Percentiles rank a stretch among this genome's conserved stretches.
These are phyloP conservation scores for Spinellus fusiger DNA, from an alignment of 192 early-diverging fungal species.

Conservation along the genomic window DNA sequence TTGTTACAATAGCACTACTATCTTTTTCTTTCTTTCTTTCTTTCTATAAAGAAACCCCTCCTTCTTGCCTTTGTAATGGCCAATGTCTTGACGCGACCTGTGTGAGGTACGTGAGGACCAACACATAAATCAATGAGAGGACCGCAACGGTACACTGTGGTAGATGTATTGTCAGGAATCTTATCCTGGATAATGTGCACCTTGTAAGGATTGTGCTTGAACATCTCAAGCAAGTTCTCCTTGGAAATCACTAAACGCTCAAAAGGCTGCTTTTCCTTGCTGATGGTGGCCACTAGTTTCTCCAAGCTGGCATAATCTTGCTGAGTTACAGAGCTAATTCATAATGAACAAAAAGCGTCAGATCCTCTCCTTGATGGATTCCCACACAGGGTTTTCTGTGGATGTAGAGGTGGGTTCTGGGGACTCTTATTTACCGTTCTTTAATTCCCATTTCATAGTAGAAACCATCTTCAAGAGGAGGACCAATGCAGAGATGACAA, in stretches of 20 bases:
- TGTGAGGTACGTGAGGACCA: slow-evolving; percentile 94
- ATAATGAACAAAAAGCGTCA: background rate
- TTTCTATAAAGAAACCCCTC: no score
- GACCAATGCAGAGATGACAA: slow-evolving; percentile 95
- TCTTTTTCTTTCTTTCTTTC: slow-evolving; percentile 10
- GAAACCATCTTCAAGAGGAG: slow-evolving; percentile 93
- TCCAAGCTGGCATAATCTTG: slow-evolving; percentile 84
- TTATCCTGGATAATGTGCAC: slow-evolving; percentile 87
- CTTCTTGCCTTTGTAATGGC: slow-evolving; percentile 86
- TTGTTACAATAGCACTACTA: background rate
- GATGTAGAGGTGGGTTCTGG: no score
- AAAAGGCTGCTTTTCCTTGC: slow-evolving; percentile 96
- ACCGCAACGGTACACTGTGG: slow-evolving; percentile 98
- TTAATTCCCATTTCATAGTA: slow-evolving; percentile 90
- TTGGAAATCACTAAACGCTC: slow-evolving; percentile 84
- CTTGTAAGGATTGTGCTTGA: slow-evolving; percentile 98
- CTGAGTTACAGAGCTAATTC: slow-evolving; percentile 63
- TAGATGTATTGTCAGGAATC: slow-evolving; percentile 87
- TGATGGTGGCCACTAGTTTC: slow-evolving; percentile 76
- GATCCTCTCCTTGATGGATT: background rate
- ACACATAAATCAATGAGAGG: slow-evolving; percentile 95
- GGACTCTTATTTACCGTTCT: slow-evolving; percentile 43
- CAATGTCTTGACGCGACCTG: slow-evolving; percentile 90
- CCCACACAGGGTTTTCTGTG: background rate
- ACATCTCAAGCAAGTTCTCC: slow-evolving; percentile 92